Evolutionary conservation across 306 rosid genomes (phyloP), one percentile per base, ranked within the genome.

Genomic region (Inga leiocalycina): DNA sequence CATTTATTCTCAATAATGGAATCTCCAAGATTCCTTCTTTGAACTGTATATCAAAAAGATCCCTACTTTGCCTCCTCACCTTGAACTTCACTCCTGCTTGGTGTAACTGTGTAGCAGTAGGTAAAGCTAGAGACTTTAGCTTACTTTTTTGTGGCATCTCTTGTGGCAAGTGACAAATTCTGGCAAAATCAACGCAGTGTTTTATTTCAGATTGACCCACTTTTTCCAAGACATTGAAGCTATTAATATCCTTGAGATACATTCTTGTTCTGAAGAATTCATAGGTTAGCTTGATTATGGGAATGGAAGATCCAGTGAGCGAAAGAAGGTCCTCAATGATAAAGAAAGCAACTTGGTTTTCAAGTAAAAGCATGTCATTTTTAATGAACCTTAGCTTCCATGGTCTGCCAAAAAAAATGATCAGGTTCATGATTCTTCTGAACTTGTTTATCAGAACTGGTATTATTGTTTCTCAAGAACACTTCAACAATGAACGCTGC

Each of bases 71-170:
- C 64, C 43, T 59, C 64, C 43, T 59, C 10, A 51, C 67, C 62
- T 30, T 49, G 65, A 88, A 83, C 78, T 74, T 80, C n/a, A 85
- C 85, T 11, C 87, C 87, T 2, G 87, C 85, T 10, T 34, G 67
- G 64, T 77, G 85, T n/a, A 85, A 74, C 11, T 85, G 65, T 22
- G 87, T 83, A 10, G 72, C 51, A 71, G 44, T 76, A 4, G 84
- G 88, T 10, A 73, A 8, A 61, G 68, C 59, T 20, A 77, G 3
- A 57, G 44, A 71, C 14, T 41, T 0, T 2, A 82, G 56, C 3
- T 12, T 32, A 61, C 49, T 11, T 8, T 30, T 46, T 17, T 12
- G 19, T 48, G 81, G 75, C 43, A 78, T n/a, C 34, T 48, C 71
- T 1, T 17, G 24, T n/a, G 74, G 80, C 51, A 59, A 32, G 72